Evolutionary conservation across 2,329 filamentous ascomycete genomes (phyloP).

Genomic region (Xylaria sp.): DNA sequence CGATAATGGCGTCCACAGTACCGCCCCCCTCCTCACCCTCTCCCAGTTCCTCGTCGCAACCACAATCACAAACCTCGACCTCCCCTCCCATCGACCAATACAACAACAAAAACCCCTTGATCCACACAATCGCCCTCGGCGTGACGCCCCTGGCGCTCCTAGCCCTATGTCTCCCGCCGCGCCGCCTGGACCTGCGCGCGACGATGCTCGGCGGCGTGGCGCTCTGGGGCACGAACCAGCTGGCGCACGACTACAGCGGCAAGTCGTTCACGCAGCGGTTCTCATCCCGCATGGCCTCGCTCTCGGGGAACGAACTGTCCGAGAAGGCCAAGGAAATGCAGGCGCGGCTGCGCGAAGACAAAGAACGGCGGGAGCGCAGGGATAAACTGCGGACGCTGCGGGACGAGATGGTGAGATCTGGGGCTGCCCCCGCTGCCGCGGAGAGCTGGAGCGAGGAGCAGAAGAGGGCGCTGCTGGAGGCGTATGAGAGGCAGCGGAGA

Average conservation of each 20-base stretch:
- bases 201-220: constrained; percentile 61
- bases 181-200: constrained; percentile 63
- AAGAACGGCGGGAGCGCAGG: constrained; percentile 46
- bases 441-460: constrained; percentile 39
- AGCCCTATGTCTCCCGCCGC: constrained; percentile 63
- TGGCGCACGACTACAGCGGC: constrained; percentile 67
- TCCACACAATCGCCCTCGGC: constrained; percentile 62
- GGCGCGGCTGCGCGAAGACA: constrained; percentile 60
- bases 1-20: constrained; percentile 30
- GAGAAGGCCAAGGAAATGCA: constrained; percentile 64
- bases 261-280: constrained; percentile 63
- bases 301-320: constrained; percentile 66
- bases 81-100: constrained; percentile 26
- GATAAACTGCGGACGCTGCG: constrained; percentile 39
- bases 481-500: constrained; percentile 25
- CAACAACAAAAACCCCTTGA: constrained; percentile 48
- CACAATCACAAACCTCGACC: constrained; percentile 26
- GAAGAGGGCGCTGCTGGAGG: constrained; percentile 32
- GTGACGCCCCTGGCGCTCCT: constrained; percentile 61
- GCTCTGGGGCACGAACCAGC: constrained; percentile 65
- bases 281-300: constrained; percentile 55
- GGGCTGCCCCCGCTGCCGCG: constrained; percentile 41
- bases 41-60: constrained; percentile 4
- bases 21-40: constrained; percentile 15
- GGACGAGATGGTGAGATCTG: constrained; percentile 26